Conservation (phyloP, 768 basidiomycete species). For the Leccinum rimulosum region DNA sequence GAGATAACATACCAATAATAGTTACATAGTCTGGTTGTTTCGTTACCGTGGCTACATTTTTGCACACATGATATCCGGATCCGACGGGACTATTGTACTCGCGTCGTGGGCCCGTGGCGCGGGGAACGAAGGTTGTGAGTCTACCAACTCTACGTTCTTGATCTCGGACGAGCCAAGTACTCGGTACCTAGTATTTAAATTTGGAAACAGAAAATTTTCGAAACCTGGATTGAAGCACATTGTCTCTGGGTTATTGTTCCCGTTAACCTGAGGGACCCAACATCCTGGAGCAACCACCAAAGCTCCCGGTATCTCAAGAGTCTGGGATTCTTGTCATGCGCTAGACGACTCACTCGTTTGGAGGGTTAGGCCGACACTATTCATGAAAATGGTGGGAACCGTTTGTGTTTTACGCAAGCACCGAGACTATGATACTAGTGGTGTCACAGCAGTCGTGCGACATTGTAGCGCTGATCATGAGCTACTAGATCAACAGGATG, state of each 20-base stretch:
- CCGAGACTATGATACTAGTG: too few relatives aligned
- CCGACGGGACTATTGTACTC: neutral
- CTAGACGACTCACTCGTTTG: neutral
- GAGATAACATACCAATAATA: neutral
- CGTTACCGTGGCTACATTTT: neutral
- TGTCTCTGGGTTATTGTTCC: neutral
- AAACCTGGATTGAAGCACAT: neutral
- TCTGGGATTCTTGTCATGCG: neutral
- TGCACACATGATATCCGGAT: neutral
- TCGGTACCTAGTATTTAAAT: neutral
- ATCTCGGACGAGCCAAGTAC: too few relatives aligned
- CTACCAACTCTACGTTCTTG: neutral
- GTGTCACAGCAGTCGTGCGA: too few relatives aligned
- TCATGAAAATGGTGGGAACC: neutral
- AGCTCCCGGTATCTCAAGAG: neutral
- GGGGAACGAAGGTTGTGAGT: neutral
- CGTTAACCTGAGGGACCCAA: neutral
- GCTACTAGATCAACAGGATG: too few relatives aligned
- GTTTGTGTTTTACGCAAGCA: neutral
- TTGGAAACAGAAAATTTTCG: neutral
- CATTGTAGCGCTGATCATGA: too few relatives aligned
- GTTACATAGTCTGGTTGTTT: neutral
- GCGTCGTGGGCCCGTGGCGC: too few relatives aligned
- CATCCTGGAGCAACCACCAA: neutral
- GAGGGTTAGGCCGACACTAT: neutral